Evolutionary conservation across 495 filamentous ascomycete genomes (phyloP), one percentile per base, ranked within the genome.

Genomic region (Neurospora sp.): DNA sequence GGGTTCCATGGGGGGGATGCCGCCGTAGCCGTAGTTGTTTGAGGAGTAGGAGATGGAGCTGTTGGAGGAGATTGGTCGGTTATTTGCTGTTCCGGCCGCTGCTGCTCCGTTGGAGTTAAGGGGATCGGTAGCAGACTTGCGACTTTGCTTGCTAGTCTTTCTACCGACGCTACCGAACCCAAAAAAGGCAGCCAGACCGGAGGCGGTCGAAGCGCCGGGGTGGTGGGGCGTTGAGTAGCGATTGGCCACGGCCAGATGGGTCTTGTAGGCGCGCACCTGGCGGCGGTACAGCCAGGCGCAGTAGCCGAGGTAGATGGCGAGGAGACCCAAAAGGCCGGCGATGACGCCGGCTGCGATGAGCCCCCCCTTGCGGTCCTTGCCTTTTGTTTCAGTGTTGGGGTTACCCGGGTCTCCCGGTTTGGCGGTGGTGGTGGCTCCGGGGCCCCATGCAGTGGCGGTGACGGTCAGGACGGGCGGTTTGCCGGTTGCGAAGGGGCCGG

Each of bases 241-340:
- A 74, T 82, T 82, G n/a, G 86, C 82, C 76, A 90, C 86, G 16
- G 86, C 86, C 39, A 91, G 85, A 78, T 92, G 89, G 39, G 84
- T 81, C 75, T 88, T 88, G 81, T 91, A 92, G 6, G 90, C 84
- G 1, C 77, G 73, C 12, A 92, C 84, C 75, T 90, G 91, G 35
- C 87, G 86, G 39, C 89, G 86, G 81, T 91, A 92, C 7, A 93
- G 80, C 86, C 88, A 92, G 27, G 89, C 86, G 79, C 91, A 91
- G 83, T 92, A 92, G 16, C 89, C 90, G 23, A 94, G 84, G 76
- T 93, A 90, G 10, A 81, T 80, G 3, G 89, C 87, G 5, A 89
- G 77, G 18, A 92, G 73, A 46, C 86, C 86, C 14, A 89, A 82
- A 16, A 89, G 75, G 38, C 88, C 91, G 5, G 89, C 92, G 71